phyloP scores from a whole-genome alignment of 345 rosid genomes.

The Populus pruinosa region DNA sequence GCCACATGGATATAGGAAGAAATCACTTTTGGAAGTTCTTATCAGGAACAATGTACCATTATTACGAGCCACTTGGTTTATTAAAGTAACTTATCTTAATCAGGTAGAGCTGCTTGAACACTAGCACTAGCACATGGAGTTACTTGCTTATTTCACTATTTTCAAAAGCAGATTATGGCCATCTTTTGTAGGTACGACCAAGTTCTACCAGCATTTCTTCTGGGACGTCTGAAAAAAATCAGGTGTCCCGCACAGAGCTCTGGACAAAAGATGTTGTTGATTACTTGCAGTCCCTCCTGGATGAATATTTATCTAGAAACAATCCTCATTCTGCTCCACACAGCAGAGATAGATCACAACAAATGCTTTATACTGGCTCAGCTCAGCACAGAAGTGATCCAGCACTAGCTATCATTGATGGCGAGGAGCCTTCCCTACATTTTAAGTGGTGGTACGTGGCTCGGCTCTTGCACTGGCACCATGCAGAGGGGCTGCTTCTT shows the following conservation, averaged over 20 bases:
- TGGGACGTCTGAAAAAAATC: constrained; percentile 42
- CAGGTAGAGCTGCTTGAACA: constrained; percentile 49
- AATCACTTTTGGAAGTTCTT: constrained; percentile 80
- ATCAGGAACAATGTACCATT: constrained; percentile 90
- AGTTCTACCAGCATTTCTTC: constrained; percentile 59
- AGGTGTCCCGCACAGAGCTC: constrained; percentile 58
- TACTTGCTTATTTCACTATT: not conserved
- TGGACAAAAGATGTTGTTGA: constrained; percentile 98
- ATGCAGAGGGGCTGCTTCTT: constrained; percentile 82
- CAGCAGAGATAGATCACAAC: constrained; percentile 60
- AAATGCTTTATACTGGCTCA: constrained; percentile 64
- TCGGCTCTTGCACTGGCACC: constrained; percentile 91
- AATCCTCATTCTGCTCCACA: constrained; percentile 60
- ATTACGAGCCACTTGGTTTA: constrained; percentile 95
- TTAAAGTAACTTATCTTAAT: constrained; percentile 92
- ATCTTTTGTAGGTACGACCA: constrained; percentile 66
- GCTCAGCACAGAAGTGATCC: constrained; percentile 52
- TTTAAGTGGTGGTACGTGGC: constrained; percentile 95
- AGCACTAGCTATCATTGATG: constrained; percentile 42
- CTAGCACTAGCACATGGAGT: not conserved
- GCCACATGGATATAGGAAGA: constrained; percentile 77
- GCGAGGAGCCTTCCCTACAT: constrained; percentile 83
- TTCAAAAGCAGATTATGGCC: not conserved
- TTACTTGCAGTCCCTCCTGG: constrained; percentile 76
- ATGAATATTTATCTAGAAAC: constrained; percentile 64